Evolutionary conservation across 371 early-diverging fungal genomes (phyloP).

Genomic region (Zychaea mexicana): DNA sequence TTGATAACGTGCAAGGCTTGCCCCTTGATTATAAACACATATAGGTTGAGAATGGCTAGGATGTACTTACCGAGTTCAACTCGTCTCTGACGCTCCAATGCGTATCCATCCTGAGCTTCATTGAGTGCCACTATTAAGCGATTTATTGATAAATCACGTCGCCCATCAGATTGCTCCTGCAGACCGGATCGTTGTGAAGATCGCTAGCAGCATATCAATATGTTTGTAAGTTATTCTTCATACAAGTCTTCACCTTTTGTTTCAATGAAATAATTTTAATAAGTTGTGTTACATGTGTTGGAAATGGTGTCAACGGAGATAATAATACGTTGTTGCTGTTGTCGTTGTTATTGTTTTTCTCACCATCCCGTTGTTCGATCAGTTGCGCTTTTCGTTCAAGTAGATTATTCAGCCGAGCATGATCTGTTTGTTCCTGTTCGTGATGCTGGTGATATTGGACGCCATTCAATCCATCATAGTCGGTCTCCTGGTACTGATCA

Average conservation of each 20-base stretch:
- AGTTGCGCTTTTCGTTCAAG: background rate
- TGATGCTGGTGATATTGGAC: background rate
- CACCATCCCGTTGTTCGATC: background rate
- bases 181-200: too few species aligned
- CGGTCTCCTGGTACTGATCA: too few species aligned
- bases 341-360: background rate
- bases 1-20: background rate
- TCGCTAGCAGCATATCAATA: too few species aligned
- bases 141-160: background rate
- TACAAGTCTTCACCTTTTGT: too few species aligned
- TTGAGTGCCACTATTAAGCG: background rate
- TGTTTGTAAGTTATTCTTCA: too few species aligned
- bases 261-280: background rate
- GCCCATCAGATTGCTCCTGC: background rate
- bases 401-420: background rate
- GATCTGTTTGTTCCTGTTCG: background rate
- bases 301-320: background rate
- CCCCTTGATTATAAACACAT: background rate
- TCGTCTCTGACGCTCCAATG: background rate
- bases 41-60: too few species aligned
- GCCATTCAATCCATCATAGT: background rate
- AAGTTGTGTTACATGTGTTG: background rate
- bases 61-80: constrained; percentile 2
- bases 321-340: too few species aligned
- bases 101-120: background rate